A percentile compares a stretch with the other conserved stretches of the same genome.
Evolutionary conservation across 768 basidiomycete genomes (phyloP).

Genomic region (Rubroboletus pulcherrimus): DNA sequence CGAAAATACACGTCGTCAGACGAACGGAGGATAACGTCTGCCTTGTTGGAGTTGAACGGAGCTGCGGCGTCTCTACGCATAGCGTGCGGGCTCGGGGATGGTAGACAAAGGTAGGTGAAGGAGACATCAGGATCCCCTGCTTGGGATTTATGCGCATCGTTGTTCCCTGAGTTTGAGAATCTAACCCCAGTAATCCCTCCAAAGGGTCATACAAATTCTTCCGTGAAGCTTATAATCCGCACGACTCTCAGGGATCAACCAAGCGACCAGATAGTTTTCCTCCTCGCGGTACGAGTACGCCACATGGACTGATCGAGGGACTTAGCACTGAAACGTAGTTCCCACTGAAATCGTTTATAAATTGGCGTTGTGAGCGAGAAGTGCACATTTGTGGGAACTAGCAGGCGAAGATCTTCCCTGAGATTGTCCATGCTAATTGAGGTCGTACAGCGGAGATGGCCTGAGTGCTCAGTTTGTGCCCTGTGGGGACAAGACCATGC

Average conservation of each 20-base stretch:
- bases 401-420: background rate
- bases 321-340: background rate
- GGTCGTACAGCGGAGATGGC: background rate
- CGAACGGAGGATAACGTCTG: constrained; percentile 50
- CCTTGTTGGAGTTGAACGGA: constrained; percentile 46
- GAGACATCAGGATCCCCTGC: background rate
- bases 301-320: background rate
- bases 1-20: constrained; percentile 37
- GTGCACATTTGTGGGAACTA: background rate
- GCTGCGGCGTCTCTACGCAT: constrained; percentile 24
- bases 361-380: background rate
- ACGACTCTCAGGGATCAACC: constrained; percentile 9
- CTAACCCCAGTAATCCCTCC: background rate
- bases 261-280: background rate
- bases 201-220: background rate
- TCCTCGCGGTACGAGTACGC: background rate
- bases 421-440: background rate
- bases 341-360: constrained; percentile 3
- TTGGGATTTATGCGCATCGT: constrained; percentile 10
- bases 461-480: no score
- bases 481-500: background rate
- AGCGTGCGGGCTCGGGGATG: background rate
- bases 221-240: background rate
- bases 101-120: background rate
- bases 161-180: constrained; percentile 2